Evolutionary conservation across 106 monocot genomes (phyloP).

Genomic region (Chionographis japonica): DNA sequence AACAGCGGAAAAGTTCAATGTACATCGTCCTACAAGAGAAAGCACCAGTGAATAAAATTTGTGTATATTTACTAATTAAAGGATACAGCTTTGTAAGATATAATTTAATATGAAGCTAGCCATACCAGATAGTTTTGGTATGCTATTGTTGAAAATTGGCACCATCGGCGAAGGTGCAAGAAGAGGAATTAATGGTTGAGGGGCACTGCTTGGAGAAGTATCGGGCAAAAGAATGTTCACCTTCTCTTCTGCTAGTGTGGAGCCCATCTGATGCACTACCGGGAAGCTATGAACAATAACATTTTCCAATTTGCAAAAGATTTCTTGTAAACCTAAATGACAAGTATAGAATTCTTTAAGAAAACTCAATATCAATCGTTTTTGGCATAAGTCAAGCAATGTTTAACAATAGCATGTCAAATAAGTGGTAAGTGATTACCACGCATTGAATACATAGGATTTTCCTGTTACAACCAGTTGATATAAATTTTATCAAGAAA

Average conservation of each 20-base stretch:
- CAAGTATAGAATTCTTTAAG: not conserved
- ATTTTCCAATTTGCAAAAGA: slow-evolving; percentile 19
- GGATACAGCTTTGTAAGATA: not conserved
- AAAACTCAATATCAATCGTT: too few relatives aligned
- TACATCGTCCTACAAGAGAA: slow-evolving; percentile 52
- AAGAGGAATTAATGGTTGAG: slow-evolving; percentile 74
- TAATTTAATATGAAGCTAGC: not conserved
- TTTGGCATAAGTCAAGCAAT: too few relatives aligned
- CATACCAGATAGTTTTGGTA: slow-evolving; percentile 81
- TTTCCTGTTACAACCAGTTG: too few relatives aligned
- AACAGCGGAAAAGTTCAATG: slow-evolving; percentile 67
- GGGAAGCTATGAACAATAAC: slow-evolving; percentile 15
- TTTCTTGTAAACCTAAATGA: slow-evolving; percentile 31
- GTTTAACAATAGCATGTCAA: too few relatives aligned
- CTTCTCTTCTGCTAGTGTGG: slow-evolving; percentile 4
- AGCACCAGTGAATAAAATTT: not conserved
- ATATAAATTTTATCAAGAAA: too few relatives aligned
- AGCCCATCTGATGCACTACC: slow-evolving; percentile 6
- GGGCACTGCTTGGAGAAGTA: slow-evolving; percentile 54
- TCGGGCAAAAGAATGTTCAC: slow-evolving; percentile 35
- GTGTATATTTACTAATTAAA: slow-evolving; percentile 2
- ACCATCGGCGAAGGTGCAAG: slow-evolving; percentile 79
- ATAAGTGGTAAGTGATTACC: too few relatives aligned
- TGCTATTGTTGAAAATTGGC: slow-evolving; percentile 54
- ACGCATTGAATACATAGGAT: too few relatives aligned